These are phyloP conservation scores for Plectosphaerella cucumerina DNA, from an alignment of 2,329 filamentous ascomycete genomes.

Conservation along the genomic window DNA sequence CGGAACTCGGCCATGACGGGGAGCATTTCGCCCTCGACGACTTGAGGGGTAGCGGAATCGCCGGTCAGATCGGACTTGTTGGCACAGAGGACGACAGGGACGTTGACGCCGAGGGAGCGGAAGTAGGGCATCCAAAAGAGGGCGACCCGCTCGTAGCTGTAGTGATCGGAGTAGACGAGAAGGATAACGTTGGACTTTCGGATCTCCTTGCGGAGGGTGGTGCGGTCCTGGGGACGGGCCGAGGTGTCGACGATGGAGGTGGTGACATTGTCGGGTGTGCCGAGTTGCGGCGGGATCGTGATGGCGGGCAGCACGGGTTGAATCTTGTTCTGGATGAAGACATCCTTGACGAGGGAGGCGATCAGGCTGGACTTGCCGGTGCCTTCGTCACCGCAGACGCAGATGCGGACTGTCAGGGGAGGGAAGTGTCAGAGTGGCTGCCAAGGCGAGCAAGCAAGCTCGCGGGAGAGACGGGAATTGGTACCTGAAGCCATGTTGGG, in stretches of 20 bases:
- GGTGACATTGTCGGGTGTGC: conserved; percentile 92
- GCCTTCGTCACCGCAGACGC: conserved; percentile 93
- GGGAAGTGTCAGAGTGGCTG: conserved; percentile 4
- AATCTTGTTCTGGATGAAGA: conserved; percentile 94
- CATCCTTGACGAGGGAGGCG: conserved; percentile 92
- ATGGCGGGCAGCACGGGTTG: conserved; percentile 92
- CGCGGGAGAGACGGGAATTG: background rate
- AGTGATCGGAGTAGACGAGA: conserved; percentile 95
- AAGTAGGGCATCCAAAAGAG: conserved; percentile 99
- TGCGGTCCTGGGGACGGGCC: conserved; percentile 87
- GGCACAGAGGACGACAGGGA: conserved; percentile 92
- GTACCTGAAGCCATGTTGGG: conserved; percentile 14
- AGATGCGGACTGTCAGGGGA: conserved; percentile 67
- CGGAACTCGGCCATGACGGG: conserved; percentile 98
- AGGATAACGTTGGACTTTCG: conserved; percentile 96
- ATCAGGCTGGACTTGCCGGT: conserved; percentile 89
- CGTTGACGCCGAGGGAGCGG: conserved; percentile 94
- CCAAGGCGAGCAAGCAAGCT: background rate
- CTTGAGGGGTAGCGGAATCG: conserved; percentile 72
- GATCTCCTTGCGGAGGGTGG: conserved; percentile 86
- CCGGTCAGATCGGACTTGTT: conserved; percentile 91
- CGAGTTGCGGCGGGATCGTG: conserved; percentile 87
- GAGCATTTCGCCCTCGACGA: conserved; percentile 95
- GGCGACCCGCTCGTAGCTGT: conserved; percentile 96
- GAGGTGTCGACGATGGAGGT: conserved; percentile 98